Evolutionary conservation across 1,284 basidiomycete genomes (phyloP).

Genomic region (Quambalaria eucalypti): DNA sequence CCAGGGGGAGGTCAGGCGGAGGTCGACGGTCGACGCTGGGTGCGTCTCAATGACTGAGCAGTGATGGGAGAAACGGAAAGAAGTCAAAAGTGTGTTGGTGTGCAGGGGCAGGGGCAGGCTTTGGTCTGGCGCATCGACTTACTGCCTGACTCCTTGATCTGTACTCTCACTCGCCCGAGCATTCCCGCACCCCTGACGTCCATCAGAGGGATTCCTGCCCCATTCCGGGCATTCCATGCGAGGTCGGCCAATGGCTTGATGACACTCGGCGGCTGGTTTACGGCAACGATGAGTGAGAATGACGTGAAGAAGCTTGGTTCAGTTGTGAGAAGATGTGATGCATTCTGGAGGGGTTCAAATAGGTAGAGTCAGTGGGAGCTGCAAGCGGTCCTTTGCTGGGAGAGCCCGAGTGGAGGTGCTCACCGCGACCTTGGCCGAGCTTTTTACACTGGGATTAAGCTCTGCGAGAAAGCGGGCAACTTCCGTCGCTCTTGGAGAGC

Average conservation of each 20-base stretch:
- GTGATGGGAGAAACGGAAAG: not conserved
- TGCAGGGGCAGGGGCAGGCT: not conserved
- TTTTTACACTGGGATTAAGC: slow-evolving; percentile 77
- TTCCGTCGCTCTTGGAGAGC: slow-evolving; percentile 69
- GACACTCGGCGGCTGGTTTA: slow-evolving; percentile 47
- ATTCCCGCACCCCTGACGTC: slow-evolving; percentile 28
- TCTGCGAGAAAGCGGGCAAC: slow-evolving; percentile 69
- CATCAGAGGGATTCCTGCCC: slow-evolving; percentile 25
- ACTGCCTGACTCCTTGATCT: slow-evolving; percentile 35
- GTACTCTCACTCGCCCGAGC: slow-evolving; percentile 30
- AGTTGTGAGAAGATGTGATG: not conserved
- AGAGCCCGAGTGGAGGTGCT: slow-evolving; percentile 12
- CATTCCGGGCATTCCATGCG: slow-evolving; percentile 15
- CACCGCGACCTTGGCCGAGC: slow-evolving; percentile 58
- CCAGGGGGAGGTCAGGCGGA: slow-evolving; percentile 83
- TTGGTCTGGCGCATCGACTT: slow-evolving; percentile 1
- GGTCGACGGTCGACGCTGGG: slow-evolving; percentile 58
- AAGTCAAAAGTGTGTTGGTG: not conserved
- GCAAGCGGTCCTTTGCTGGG: not conserved
- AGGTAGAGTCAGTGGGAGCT: not conserved
- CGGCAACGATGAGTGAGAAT: slow-evolving; percentile 73
- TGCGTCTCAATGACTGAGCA: slow-evolving; percentile 78
- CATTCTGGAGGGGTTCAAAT: not conserved
- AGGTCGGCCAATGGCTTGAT: slow-evolving; percentile 25
- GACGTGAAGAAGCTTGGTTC: slow-evolving; percentile 53